A percentile compares a stretch with the other conserved stretches of the same genome.
These are phyloP conservation scores for Solanum raphanifolium DNA, from an alignment of 257 asterid species.

Conservation along the genomic window DNA sequence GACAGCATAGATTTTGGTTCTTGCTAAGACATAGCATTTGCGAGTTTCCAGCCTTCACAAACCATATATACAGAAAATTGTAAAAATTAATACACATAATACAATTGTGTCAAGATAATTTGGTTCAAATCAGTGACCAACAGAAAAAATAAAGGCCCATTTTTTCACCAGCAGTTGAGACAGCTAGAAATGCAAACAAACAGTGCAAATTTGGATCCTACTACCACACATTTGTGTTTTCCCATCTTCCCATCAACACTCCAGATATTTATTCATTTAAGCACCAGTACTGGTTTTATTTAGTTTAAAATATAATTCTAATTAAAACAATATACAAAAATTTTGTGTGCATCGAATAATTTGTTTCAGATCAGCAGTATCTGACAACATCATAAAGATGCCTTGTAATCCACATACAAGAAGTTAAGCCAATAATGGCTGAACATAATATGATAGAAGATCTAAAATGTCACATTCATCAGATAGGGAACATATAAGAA, in stretches of 20 bases:
- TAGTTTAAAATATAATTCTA: not conserved
- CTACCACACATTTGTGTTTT: not conserved
- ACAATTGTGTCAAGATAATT: not conserved
- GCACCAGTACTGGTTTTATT: not conserved
- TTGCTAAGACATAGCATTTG: not conserved
- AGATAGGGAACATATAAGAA: not conserved
- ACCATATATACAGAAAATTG: not conserved
- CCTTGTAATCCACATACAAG: not conserved
- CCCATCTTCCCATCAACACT: not conserved
- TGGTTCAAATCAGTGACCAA: not conserved
- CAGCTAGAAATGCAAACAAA: not conserved
- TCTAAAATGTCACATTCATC: not conserved
- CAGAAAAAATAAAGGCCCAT: not conserved
- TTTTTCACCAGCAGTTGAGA: not conserved
- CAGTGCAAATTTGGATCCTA: not conserved
- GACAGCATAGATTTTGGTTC: not conserved
- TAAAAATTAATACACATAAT: not conserved
- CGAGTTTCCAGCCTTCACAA: not conserved
- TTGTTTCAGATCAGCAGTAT: not conserved
- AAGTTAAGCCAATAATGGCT: not conserved
- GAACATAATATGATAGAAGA: not conserved
- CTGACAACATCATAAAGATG: not conserved
- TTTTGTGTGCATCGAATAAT: not conserved
- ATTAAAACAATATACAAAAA: not conserved
- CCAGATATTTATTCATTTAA: not conserved